A percentile compares a stretch with the other conserved stretches of the same genome.
phyloP scores from a whole-genome alignment of 495 filamentous ascomycete species.

The Bathelium albidoporum region DNA sequence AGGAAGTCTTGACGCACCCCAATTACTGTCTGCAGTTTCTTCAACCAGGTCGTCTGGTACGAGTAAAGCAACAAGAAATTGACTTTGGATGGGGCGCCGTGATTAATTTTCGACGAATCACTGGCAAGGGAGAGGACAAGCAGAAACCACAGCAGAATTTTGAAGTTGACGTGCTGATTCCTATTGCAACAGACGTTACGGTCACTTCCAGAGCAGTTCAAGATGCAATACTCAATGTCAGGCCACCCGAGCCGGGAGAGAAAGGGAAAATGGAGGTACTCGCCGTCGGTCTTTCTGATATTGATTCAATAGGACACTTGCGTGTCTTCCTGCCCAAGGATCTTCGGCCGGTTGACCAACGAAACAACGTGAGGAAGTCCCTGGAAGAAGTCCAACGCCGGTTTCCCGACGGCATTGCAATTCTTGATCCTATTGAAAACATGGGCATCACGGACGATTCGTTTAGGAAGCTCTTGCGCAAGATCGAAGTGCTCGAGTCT shows the following conservation, averaged over 20 bases:
- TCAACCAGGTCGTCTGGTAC: slow-evolving; percentile 72
- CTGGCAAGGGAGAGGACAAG: slow-evolving; percentile 50
- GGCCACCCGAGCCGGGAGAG: slow-evolving; percentile 54
- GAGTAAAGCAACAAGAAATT: slow-evolving; percentile 61
- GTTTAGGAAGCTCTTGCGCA: slow-evolving; percentile 88
- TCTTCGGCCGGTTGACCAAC: slow-evolving; percentile 47
- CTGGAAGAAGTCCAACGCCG: slow-evolving; percentile 67
- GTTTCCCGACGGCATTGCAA: slow-evolving; percentile 84
- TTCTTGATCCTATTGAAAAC: slow-evolving; percentile 86
- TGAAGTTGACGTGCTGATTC: slow-evolving; percentile 71
- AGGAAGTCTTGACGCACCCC: slow-evolving; percentile 79
- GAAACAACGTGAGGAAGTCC: slow-evolving; percentile 53
- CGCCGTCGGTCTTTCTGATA: slow-evolving; percentile 72
- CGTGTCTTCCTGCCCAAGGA: slow-evolving; percentile 73
- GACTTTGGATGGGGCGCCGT: slow-evolving; percentile 94
- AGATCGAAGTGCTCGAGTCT: slow-evolving; percentile 96
- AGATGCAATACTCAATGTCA: slow-evolving; percentile 53
- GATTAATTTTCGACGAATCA: slow-evolving; percentile 53
- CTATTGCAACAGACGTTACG: slow-evolving; percentile 49
- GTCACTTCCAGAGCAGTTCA: slow-evolving; percentile 40
- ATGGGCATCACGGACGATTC: slow-evolving; percentile 86
- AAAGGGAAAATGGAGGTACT: slow-evolving; percentile 70
- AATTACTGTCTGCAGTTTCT: slow-evolving; percentile 71
- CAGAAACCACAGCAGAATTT: slow-evolving; percentile 61
- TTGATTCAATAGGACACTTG: slow-evolving; percentile 66